phyloP scores from a whole-genome alignment of 1,284 basidiomycete species.

The Pascua guehoae region DNA sequence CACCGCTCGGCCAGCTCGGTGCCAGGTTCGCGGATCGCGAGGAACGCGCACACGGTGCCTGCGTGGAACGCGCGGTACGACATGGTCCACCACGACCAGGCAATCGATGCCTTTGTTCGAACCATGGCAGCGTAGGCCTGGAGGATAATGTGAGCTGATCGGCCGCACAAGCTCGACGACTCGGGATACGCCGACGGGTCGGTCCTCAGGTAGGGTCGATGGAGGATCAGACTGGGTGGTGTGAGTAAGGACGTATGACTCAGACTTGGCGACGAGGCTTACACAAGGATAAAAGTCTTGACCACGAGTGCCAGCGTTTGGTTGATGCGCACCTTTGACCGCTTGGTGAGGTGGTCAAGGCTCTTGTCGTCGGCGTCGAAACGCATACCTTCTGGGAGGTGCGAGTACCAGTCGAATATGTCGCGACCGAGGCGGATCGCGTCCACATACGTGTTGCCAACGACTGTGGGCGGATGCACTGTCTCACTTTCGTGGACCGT shows the following conservation, averaged over 20 bases:
- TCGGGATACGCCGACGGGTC: conserved; percentile 47
- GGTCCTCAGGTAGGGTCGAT: conserved; percentile 47
- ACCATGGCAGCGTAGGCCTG: conserved; percentile 39
- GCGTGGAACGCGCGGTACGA: conserved; percentile 48
- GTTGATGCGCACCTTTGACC: conserved; percentile 30
- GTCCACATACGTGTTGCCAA: conserved; percentile 43
- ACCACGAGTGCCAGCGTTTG: conserved; percentile 44
- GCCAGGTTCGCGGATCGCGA: conserved; percentile 46
- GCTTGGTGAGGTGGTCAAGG: conserved; percentile 22
- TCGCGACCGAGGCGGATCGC: conserved; percentile 44
- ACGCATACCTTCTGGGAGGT: conserved; percentile 39
- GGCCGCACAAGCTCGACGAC: conserved; percentile 40
- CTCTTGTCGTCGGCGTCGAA: conserved; percentile 39
- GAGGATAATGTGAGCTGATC: conserved; percentile 42
- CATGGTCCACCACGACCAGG: conserved; percentile 50
- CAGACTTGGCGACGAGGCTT: conserved; percentile 7
- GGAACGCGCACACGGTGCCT: conserved; percentile 46
- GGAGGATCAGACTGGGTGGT: conserved; percentile 39
- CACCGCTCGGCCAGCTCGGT: conserved; percentile 39
- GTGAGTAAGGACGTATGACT: background rate
- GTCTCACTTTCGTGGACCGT: conserved; percentile 12
- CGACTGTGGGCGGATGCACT: conserved; percentile 3
- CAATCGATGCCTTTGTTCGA: conserved; percentile 34
- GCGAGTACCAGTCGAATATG: conserved; percentile 44
- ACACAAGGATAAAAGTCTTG: conserved; percentile 48